Base-by-base conservation (phyloP, 106 monocot genomes). In the Platanthera guangdongensis region DNA sequence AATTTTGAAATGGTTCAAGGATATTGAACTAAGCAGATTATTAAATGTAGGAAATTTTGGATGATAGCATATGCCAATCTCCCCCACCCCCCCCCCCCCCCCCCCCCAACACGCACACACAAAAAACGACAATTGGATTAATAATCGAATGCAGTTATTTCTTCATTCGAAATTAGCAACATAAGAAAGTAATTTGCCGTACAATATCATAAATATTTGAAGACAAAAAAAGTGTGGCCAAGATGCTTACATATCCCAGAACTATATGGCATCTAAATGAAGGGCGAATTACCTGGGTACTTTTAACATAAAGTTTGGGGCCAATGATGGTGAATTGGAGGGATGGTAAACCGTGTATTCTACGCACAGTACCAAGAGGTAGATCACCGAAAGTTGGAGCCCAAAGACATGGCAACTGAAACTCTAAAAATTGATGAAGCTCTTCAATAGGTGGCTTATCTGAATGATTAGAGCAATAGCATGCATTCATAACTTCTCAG, bases 361-460 rank as follows among this genome's bases (percentile, higher is more conserved):
- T 87, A 9, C 21, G 71, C 45, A 69, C 81, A 49, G 84, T 86
- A 9, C 90, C 86, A 76, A 94, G 81, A 73, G 88, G 88, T 47
- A 94, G 84, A 30, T 90, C 90, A 46, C 84, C 81, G 79, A 83
- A 93, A 25, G 75, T 70, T 63, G 93, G 93, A 81, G 93, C 90
- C 93, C 93, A 94, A 47, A 87, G 82, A 74, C 84, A 86, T 53
- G 88, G 90, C 57, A 94, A 32, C 69, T 94, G 93, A 79, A 90
- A 94, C 67, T 88, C 90, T 4, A 94, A 46, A 80, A 94, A 94
- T 9, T 85, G 84, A n/a, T 79, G 78, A 80, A 93, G 93, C 50
- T 93, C 93, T 51, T 93, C 90, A 51, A 90, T 80, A 30, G 87
- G 90, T 18, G 93, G 93, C 57, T 90, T 94, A 74, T 94, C 93